phyloP scores from a whole-genome alignment of 169 alveolate genomes.

The Plasmodium cynomolgi region DNA sequence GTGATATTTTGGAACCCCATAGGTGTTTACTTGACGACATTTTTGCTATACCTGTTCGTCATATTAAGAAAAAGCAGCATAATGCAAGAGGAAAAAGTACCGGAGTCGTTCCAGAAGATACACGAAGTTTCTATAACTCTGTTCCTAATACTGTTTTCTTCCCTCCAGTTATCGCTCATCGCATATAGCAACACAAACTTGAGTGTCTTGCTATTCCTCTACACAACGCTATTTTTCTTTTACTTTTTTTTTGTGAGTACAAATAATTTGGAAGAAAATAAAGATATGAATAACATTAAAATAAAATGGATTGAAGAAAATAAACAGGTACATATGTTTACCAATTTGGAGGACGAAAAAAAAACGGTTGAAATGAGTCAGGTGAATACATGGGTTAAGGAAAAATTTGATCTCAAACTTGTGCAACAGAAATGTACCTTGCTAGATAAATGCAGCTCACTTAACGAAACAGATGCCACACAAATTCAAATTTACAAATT shows the following conservation, averaged over 20 bases:
- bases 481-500: constrained; percentile 50
- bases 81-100: constrained; percentile 7
- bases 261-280: not conserved
- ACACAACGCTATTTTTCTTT: constrained; percentile 30
- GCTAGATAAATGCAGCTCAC: not conserved
- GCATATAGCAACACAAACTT: constrained; percentile 63
- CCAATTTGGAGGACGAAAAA: not conserved
- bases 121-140: constrained; percentile 26
- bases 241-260: constrained; percentile 22
- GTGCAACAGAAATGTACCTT: not conserved
- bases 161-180: constrained; percentile 44
- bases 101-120: constrained; percentile 7
- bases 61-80: constrained; percentile 29
- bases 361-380: not conserved
- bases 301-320: constrained; percentile 44
- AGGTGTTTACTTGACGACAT: constrained; percentile 17
- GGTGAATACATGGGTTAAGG: constrained; percentile 31
- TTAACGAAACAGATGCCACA: constrained; percentile 11
- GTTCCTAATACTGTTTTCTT: constrained; percentile 10
- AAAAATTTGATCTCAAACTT: constrained; percentile 31
- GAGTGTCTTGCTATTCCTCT: constrained; percentile 19
- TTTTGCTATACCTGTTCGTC: constrained; percentile 4
- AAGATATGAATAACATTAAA: constrained; percentile 10
- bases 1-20: constrained; percentile 18
- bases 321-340: not conserved